Conservation (phyloP, 2,329 filamentous ascomycete species). For the Alternaria burnsii region DNA sequence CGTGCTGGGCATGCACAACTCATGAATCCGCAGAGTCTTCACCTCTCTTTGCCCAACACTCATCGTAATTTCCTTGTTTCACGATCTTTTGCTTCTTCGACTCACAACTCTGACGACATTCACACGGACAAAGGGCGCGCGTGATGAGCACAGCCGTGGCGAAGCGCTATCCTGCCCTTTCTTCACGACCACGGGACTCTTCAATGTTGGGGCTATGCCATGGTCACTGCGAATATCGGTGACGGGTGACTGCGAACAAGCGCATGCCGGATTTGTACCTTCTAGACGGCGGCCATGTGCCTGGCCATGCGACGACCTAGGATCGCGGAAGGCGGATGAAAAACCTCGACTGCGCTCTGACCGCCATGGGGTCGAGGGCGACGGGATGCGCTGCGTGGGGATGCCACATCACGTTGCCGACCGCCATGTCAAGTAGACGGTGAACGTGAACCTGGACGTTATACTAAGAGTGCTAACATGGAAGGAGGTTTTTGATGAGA, state of each 20-base stretch:
- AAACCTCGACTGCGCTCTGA: conserved; percentile 20
- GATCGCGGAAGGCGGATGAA: conserved; percentile 17
- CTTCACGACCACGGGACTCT: not conserved
- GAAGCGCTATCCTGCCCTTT: conserved; percentile 2
- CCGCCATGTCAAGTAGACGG: conserved; percentile 17
- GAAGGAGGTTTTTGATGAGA: conserved; percentile 4
- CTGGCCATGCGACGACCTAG: conserved; percentile 9
- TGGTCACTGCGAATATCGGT: not conserved
- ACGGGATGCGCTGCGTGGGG: conserved; percentile 16
- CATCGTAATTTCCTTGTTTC: conserved; percentile 6
- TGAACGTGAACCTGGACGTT: conserved; percentile 4
- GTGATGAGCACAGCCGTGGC: conserved; percentile 3
- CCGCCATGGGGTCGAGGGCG: conserved; percentile 17
- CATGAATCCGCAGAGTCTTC: conserved; percentile 23
- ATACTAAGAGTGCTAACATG: not conserved
- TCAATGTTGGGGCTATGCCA: conserved; percentile 11
- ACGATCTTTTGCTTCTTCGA: conserved; percentile 20
- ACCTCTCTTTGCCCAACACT: conserved; percentile 23
- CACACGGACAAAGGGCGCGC: conserved; percentile 13
- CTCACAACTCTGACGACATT: conserved; percentile 13
- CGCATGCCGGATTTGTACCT: conserved; percentile 8
- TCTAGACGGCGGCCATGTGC: conserved; percentile 9
- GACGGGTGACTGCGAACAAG: conserved; percentile 13
- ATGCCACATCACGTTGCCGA: conserved; percentile 21
- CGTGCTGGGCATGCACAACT: conserved; percentile 27